Evolutionary conservation across 805 yeast genomes (phyloP), one percentile per base, ranked within the genome.

Genomic region (Priceomyces melissophilus): DNA sequence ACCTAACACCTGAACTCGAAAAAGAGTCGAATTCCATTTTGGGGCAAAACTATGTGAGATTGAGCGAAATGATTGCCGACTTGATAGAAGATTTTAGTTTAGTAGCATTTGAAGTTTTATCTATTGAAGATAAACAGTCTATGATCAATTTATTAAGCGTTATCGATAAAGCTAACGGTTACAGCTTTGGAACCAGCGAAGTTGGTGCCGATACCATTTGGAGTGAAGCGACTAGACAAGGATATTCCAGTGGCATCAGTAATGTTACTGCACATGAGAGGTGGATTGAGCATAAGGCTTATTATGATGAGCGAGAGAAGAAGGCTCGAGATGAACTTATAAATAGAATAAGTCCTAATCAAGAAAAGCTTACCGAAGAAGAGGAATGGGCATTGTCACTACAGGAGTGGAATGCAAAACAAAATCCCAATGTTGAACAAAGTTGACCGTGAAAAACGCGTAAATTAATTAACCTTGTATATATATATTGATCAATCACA

Each of bases 191-290:
- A 0, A 71, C 90, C 1, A 86, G 89, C 25, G 99, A 93, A 52
- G 73, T 91, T 6, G 96, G 97, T 2, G 99, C 98, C n/a, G 99
- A 93, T 57, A 79, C 91, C 0, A 81, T 93, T 2, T 93, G 99
- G 99, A 86, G 89, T n/a, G 96, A 91, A 52, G 96, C 96, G 0
- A 77, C 91, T 0, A 73, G 98, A 48, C 87, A 86, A 39, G 82
- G 90, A 30, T 81, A 86, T 9, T 61, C 71, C 35, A 60, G 73
- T 33, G 79, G 69, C 3, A 49, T 42, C 26, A 63, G 68, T 35
- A 77, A 75, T 11, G 67, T 79, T 5, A 96, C 90, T 58, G 78
- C 88, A 3, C 99, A 93, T 51, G 99, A 93, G 49, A 73, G 99
- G 44, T 93, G 99, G 99, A 77, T 93, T 9, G 96, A 87, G 43